Percentiles rank a stretch among this genome's conserved stretches.
Evolutionary conservation across 805 yeast species (phyloP).

Genomic region (Zygotorulaspora danielsina): DNA sequence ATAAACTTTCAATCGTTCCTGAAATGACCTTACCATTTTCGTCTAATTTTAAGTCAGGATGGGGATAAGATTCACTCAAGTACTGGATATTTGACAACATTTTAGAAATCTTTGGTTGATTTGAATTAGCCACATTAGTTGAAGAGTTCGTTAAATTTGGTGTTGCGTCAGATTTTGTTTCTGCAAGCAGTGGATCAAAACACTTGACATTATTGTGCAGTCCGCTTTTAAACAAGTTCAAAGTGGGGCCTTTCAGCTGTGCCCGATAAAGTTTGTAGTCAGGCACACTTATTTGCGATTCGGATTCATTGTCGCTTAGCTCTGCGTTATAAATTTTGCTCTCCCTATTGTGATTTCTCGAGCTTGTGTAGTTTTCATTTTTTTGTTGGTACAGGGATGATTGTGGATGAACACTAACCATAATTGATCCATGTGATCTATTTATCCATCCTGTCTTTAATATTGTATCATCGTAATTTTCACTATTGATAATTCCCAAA

Average conservation of each 20-base stretch:
- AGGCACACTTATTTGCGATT: conserved; percentile 22
- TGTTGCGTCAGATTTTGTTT: conserved; percentile 3
- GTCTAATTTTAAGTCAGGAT: conserved; percentile 57
- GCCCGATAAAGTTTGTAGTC: conserved; percentile 51
- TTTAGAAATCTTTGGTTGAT: not conserved
- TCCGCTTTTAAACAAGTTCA: conserved; percentile 59
- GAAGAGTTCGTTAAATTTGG: conserved; percentile 1
- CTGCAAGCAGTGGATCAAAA: conserved; percentile 34
- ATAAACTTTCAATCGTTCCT: conserved; percentile 66
- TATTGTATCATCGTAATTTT: conserved; percentile 38
- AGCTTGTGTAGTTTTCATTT: conserved; percentile 1
- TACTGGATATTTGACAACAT: conserved; percentile 28
- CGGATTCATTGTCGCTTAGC: conserved; percentile 4
- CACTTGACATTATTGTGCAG: conserved; percentile 41
- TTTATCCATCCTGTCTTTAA: conserved; percentile 61
- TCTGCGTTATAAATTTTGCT: conserved; percentile 25
- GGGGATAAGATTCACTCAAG: conserved; percentile 48
- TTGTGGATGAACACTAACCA: conserved; percentile 4
- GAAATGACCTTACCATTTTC: conserved; percentile 43
- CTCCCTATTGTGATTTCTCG: conserved; percentile 20
- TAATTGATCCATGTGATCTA: conserved; percentile 37
- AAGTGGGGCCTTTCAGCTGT: conserved; percentile 63
- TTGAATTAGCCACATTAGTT: not conserved
- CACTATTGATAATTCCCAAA: conserved; percentile 19
- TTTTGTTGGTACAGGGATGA: conserved; percentile 1